A percentile compares a stretch with the other conserved stretches of the same genome.
Conservation (phyloP, 257 asterid species). For the Ocimum tenuiflorum region DNA sequence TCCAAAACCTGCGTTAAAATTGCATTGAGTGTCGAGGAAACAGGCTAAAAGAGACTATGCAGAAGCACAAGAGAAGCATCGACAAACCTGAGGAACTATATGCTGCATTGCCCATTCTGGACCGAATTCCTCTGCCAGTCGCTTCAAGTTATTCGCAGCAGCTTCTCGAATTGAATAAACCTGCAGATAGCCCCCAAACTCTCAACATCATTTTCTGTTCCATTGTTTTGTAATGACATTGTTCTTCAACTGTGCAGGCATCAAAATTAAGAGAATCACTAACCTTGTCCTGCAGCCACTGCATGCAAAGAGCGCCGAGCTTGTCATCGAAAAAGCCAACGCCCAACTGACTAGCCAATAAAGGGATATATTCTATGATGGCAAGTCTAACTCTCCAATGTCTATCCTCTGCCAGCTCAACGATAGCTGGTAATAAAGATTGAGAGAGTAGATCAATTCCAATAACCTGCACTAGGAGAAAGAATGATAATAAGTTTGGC, state of each 20-base stretch:
- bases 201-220: background rate
- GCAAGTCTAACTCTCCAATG: conserved; percentile 77
- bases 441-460: conserved; percentile 73
- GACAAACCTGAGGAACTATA: conserved; percentile 75
- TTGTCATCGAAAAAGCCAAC: conserved; percentile 68
- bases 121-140: conserved; percentile 84
- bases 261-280: background rate
- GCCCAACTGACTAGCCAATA: conserved; percentile 58
- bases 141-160: conserved; percentile 70
- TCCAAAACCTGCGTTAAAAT: conserved; percentile 52
- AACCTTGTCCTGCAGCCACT: conserved; percentile 73
- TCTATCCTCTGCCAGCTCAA: conserved; percentile 69
- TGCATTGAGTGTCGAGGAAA: background rate
- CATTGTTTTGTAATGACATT: background rate
- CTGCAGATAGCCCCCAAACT: conserved; percentile 26
- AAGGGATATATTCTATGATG: conserved; percentile 53
- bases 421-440: conserved; percentile 62
- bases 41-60: background rate
- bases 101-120: conserved; percentile 97
- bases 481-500: background rate
- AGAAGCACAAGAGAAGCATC: background rate
- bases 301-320: conserved; percentile 76
- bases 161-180: conserved; percentile 82
- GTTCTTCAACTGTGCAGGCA: background rate
- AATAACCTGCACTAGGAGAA: conserved; percentile 43